Evolutionary conservation across 2,329 filamentous ascomycete species (phyloP).

Genomic region (Nemania abortiva): DNA sequence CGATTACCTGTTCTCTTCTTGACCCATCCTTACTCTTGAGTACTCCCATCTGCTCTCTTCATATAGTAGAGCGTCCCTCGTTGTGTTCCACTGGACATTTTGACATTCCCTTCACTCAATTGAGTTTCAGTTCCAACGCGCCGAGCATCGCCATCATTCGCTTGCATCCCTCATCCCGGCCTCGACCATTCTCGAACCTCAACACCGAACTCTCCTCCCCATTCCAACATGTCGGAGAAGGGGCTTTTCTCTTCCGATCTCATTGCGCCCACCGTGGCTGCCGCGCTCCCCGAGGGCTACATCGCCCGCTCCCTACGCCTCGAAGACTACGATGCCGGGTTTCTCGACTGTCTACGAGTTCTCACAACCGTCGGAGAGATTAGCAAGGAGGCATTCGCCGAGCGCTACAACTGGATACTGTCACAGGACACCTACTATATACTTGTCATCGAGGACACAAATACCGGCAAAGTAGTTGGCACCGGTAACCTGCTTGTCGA

Average conservation of each 20-base stretch:
- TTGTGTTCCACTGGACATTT: background rate
- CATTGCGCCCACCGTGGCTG: conserved; percentile 79
- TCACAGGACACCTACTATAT: conserved; percentile 84
- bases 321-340: conserved; percentile 82
- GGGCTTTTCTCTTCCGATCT: conserved; percentile 83
- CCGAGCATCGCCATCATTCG: background rate
- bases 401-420: conserved; percentile 86
- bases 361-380: conserved; percentile 95
- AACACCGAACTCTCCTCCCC: background rate
- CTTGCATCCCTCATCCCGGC: background rate
- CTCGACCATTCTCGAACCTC: background rate
- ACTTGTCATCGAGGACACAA: conserved; percentile 83
- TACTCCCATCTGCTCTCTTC: background rate
- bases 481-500: conserved; percentile 92
- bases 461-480: conserved; percentile 77
- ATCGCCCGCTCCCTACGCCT: conserved; percentile 82
- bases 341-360: conserved; percentile 90
- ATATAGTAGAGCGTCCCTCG: background rate
- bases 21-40: background rate
- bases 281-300: conserved; percentile 83
- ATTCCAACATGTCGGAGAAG: conserved; percentile 55
- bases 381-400: conserved; percentile 76
- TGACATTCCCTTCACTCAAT: background rate
- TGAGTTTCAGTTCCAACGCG: background rate
- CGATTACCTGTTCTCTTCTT: background rate